A percentile compares a stretch with the other conserved stretches of the same genome.
These are phyloP conservation scores for Lachnum nothofagi DNA, from an alignment of 2,329 filamentous ascomycete genomes.

Conservation along the genomic window DNA sequence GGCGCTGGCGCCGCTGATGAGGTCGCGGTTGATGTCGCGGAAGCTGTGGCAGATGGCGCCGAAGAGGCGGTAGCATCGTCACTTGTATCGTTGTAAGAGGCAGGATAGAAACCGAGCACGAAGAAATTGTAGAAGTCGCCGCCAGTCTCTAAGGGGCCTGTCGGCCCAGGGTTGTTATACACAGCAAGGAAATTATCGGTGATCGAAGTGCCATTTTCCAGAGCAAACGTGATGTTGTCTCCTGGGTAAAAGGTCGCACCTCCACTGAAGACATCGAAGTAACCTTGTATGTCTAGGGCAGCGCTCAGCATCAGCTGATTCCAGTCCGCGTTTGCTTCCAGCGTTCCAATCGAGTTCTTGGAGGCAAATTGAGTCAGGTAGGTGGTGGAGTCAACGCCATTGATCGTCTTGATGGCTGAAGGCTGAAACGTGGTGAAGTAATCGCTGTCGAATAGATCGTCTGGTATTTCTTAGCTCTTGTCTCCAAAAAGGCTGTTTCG, in stretches of 20 bases:
- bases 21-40: background rate
- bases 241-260: constrained; percentile 36
- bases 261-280: constrained; percentile 32
- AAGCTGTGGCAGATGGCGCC: background rate
- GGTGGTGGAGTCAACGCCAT: constrained; percentile 45
- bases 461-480: no score
- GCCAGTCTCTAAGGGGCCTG: constrained; percentile 24
- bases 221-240: constrained; percentile 32
- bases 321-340: constrained; percentile 37
- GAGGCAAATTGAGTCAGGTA: constrained; percentile 42
- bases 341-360: constrained; percentile 29
- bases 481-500: no score
- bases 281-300: constrained; percentile 29
- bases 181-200: constrained; percentile 31
- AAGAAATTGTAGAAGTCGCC: constrained; percentile 28
- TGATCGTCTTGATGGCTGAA: constrained; percentile 49
- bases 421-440: constrained; percentile 17
- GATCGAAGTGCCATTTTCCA: constrained; percentile 36
- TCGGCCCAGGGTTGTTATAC: constrained; percentile 23
- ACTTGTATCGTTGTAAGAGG: no score
- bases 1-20: background rate
- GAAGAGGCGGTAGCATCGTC: no score
- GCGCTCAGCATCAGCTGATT: constrained; percentile 29
- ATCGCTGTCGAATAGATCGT: constrained; percentile 32
- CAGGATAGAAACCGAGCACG: constrained; percentile 22